These are phyloP conservation scores for Scutellaria minor DNA, from an alignment of 257 asterid species.

Conservation along the genomic window DNA sequence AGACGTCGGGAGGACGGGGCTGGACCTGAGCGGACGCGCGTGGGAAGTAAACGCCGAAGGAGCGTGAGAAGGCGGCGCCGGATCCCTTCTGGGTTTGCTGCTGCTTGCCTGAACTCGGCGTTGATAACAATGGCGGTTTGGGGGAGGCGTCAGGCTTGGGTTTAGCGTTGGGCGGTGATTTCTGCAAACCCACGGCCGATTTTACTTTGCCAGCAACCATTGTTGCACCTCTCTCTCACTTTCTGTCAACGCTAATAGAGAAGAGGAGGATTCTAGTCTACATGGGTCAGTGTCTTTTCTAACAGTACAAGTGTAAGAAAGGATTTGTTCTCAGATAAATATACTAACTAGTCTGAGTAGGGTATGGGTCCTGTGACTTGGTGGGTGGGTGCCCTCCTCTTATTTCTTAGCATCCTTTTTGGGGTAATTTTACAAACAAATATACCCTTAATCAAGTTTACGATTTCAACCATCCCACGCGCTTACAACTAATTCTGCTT, in stretches of 20 bases:
- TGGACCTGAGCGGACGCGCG: conserved; percentile 93
- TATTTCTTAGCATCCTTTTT: too few relatives aligned
- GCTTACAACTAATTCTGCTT: too few relatives aligned
- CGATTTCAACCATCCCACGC: conserved; percentile 19
- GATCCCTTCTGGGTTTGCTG: conserved; percentile 41
- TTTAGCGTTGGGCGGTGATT: conserved; percentile 55
- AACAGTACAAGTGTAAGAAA: conserved; percentile 6
- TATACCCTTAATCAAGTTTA: not conserved
- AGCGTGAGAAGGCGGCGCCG: conserved; percentile 64
- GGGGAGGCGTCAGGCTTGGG: conserved; percentile 48
- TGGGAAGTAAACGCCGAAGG: conserved; percentile 80
- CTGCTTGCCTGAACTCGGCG: conserved; percentile 48
- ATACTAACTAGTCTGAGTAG: not conserved
- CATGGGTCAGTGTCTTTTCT: conserved; percentile 40
- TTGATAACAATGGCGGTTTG: conserved; percentile 46
- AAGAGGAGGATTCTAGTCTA: conserved; percentile 26
- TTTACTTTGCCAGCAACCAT: conserved; percentile 94
- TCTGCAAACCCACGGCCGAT: conserved; percentile 78
- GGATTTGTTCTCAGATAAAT: not conserved
- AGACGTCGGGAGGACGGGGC: conserved; percentile 86
- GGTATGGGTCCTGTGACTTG: not conserved
- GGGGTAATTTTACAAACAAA: not conserved
- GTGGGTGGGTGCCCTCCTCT: not conserved
- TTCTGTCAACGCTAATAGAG: conserved; percentile 36
- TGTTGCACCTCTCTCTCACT: not conserved